Base-by-base conservation (phyloP, 2,329 filamentous ascomycete species). In the Bipolaris gigantea region DNA sequence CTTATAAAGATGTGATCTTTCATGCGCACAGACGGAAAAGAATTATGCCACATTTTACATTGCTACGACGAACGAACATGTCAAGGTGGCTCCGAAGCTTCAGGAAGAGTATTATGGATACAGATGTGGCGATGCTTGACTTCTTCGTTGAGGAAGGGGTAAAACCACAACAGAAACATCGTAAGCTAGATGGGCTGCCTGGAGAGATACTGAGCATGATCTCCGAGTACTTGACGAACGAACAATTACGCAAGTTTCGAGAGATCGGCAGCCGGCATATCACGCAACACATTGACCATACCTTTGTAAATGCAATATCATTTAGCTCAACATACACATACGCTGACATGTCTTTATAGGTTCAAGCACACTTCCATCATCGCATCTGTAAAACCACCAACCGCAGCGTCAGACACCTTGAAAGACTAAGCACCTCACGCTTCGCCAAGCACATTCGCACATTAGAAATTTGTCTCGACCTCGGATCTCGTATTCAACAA, bases 171-270 rank as follows among this genome's bases (percentile, higher is more conserved):
- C 8, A 16, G 18, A 11, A 21, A n/a, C 33, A 16, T 7, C 34
- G 15, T 15, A 35, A 18, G 25, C 32, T 56, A 11, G 32, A 40
- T 8, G 33, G 23, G 4, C 42, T 56, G 7, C 54, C 54, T 11
- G 41, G 32, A 27, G 55, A 57, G 18, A 21, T 55, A 18, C 34
- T 57, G 6, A 25, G 40, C 19, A 33, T 48, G 9, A 49, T 55
- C 18, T 52, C 48, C 11, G 19, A n/a, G 11, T 8, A 51, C 21
- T 40, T 57, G 11, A 10, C 11, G n/a, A 27, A 34, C 2, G 1
- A 27, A 21, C 18, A 55, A 10, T 11, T 57, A 8, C 41, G 41
- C 33, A 32, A 19, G n/a, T 36, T 57, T 39, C 51, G 45, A n/a
- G 11, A 3, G 5, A 15, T 55, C 5, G 13, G 16, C 15, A 55